A percentile compares a stretch with the other conserved stretches of the same genome.
These are phyloP conservation scores for Rhodomyrtus tomentosa DNA, from an alignment of 345 rosid genomes.

Conservation along the genomic window DNA sequence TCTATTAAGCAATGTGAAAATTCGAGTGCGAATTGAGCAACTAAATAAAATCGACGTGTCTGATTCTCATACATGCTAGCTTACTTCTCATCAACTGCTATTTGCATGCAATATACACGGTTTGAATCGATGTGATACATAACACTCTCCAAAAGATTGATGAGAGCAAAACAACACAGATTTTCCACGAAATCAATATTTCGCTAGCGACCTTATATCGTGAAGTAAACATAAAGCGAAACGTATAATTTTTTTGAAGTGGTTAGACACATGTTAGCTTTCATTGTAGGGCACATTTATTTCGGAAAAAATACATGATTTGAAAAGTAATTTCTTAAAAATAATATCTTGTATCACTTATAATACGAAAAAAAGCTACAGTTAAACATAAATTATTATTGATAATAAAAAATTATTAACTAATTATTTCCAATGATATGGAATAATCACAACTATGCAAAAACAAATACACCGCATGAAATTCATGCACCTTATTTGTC, in stretches of 20 bases:
- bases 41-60: neutral
- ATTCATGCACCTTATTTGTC: neutral
- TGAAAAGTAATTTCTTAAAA: neutral
- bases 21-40: rapidly evolving
- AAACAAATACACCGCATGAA: neutral
- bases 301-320: neutral
- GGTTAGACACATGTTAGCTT: neutral
- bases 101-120: neutral
- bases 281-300: rapidly evolving
- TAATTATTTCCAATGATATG: neutral
- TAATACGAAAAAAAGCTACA: neutral
- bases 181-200: neutral
- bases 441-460: too few relatives aligned
- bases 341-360: rapidly evolving
- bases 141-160: neutral
- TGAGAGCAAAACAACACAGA: neutral
- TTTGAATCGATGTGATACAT: neutral
- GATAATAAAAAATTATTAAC: neutral
- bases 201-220: neutral
- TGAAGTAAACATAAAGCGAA: neutral
- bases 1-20: too few relatives aligned
- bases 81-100: neutral
- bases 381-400: neutral
- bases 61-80: neutral
- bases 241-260: rapidly evolving